These are phyloP conservation scores for Melaleuca alternifolia DNA, from an alignment of 345 rosid genomes.

Conservation along the genomic window DNA sequence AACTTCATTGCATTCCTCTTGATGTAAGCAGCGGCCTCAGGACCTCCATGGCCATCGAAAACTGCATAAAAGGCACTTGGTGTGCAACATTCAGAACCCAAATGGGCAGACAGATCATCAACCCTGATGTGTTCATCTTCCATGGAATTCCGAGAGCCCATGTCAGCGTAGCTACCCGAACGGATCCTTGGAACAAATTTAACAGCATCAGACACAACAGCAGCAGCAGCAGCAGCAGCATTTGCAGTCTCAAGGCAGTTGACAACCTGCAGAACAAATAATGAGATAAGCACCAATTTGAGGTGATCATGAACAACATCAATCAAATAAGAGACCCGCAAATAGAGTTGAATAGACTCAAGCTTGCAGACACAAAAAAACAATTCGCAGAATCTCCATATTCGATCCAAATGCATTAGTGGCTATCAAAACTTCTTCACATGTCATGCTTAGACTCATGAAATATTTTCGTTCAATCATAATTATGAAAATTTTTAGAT, in stretches of 20 bases:
- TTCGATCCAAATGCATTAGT: background rate
- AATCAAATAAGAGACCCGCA: background rate
- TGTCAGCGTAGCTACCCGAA: constrained; percentile 70
- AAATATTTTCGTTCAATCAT: background rate
- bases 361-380: background rate
- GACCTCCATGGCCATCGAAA: constrained; percentile 92
- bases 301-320: background rate
- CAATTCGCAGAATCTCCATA: background rate
- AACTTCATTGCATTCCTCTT: constrained; percentile 61
- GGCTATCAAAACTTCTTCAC: background rate
- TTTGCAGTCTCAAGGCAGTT: constrained; percentile 17
- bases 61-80: constrained; percentile 89
- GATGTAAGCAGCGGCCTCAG: constrained; percentile 74
- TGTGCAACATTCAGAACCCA: constrained; percentile 34
- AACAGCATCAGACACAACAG: constrained; percentile 19
- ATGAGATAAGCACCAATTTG: background rate
- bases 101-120: constrained; percentile 60
- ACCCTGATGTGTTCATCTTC: constrained; percentile 77
- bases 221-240: constrained; percentile 2
- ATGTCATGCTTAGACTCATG: background rate
- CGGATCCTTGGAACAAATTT: constrained; percentile 51
- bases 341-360: background rate
- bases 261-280: constrained; percentile 18
- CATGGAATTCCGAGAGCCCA: constrained; percentile 60
- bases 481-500: background rate